These are phyloP conservation scores for Malassezia sp. DNA, from an alignment of 1,284 basidiomycete genomes.

Conservation along the genomic window DNA sequence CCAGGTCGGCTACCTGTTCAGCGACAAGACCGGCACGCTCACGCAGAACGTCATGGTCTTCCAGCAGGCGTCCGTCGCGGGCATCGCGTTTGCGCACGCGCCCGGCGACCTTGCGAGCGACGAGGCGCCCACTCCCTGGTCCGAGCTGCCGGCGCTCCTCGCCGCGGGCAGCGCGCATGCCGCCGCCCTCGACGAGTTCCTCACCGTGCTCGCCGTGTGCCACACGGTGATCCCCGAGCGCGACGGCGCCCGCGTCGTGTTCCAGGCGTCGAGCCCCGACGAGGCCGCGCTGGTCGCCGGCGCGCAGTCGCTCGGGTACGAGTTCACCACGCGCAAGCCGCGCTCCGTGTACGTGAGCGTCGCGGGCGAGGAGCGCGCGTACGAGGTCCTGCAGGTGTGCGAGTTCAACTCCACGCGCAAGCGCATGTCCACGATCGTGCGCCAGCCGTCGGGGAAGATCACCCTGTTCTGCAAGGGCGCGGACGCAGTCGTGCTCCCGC, in stretches of 20 bases:
- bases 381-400: constrained; percentile 87
- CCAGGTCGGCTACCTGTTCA: constrained; percentile 97
- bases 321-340: constrained; percentile 88
- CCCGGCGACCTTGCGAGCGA: constrained; percentile 46
- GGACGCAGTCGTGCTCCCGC: constrained; percentile 68
- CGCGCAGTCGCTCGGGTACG: constrained; percentile 81
- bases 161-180: constrained; percentile 49
- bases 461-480: constrained; percentile 95
- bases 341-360: constrained; percentile 83
- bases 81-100: constrained; percentile 74
- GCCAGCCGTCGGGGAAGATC: constrained; percentile 76
- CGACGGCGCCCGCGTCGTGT: constrained; percentile 57
- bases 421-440: constrained; percentile 89
- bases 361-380: constrained; percentile 63
- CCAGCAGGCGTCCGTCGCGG: constrained; percentile 75
- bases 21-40: constrained; percentile 94
- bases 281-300: constrained; percentile 92
- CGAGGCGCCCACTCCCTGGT: constrained; percentile 57
- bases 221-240: constrained; percentile 96
- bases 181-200: constrained; percentile 65
- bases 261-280: constrained; percentile 94
- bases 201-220: constrained; percentile 83
- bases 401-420: constrained; percentile 98
- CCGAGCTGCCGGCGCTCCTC: constrained; percentile 56
- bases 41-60: constrained; percentile 98